Evolutionary conservation across 257 asterid genomes (phyloP).

Genomic region (Solanum gracilifrons): DNA sequence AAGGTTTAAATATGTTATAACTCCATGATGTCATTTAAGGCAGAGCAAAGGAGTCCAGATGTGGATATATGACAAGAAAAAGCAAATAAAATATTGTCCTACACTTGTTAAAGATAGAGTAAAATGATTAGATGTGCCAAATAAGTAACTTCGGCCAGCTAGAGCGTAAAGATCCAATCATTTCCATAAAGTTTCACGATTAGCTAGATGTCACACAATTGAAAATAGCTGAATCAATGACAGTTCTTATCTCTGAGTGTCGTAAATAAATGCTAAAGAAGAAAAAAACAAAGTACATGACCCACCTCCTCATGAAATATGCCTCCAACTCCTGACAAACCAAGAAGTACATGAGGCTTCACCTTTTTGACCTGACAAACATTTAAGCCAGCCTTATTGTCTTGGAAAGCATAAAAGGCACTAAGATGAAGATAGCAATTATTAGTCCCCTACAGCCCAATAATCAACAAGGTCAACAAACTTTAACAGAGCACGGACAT

Average conservation of each 20-base stretch:
- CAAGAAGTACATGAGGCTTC: conserved; percentile 97
- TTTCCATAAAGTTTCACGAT: not conserved
- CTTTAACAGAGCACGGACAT: not conserved
- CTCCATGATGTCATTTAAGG: not conserved
- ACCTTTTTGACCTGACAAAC: conserved; percentile 82
- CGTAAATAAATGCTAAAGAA: not conserved
- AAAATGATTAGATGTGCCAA: not conserved
- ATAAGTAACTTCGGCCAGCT: not conserved
- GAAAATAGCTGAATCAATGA: not conserved
- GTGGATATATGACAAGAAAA: not conserved
- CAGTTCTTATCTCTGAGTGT: not conserved
- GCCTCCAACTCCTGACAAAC: conserved; percentile 97
- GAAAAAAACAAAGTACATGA: not conserved
- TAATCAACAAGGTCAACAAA: not conserved
- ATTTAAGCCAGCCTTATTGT: conserved; percentile 5
- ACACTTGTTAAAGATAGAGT: not conserved
- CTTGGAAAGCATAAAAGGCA: not conserved
- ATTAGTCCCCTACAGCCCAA: not conserved
- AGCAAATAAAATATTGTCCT: not conserved
- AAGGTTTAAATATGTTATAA: not conserved
- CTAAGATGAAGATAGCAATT: not conserved
- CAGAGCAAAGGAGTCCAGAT: not conserved
- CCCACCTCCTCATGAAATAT: conserved; percentile 81
- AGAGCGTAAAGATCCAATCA: not conserved
- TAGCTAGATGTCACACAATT: not conserved